phyloP scores from a whole-genome alignment of 1,284 basidiomycete genomes.

The Leccinum pachyderme region DNA sequence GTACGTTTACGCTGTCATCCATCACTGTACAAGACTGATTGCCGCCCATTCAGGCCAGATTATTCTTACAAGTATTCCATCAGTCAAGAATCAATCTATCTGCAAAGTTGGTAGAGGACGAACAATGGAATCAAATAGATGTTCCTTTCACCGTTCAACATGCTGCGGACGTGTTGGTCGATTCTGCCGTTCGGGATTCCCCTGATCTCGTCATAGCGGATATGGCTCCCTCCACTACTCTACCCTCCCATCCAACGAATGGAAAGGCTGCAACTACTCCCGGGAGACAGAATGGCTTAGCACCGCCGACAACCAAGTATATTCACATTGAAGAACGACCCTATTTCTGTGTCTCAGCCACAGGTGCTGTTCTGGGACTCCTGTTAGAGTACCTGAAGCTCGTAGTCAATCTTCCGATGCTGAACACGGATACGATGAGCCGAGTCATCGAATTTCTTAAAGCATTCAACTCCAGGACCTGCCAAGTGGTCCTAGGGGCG shows the following conservation, averaged over 20 bases:
- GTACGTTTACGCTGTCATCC: slow-evolving; percentile 35
- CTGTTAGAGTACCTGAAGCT: slow-evolving; percentile 87
- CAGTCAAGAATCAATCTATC: slow-evolving; percentile 78
- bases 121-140: slow-evolving; percentile 82
- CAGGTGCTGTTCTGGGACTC: slow-evolving; percentile 73
- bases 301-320: slow-evolving; percentile 55
- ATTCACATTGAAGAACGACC: slow-evolving; percentile 81
- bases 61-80: slow-evolving; percentile 86
- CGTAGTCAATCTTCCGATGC: slow-evolving; percentile 83
- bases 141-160: slow-evolving; percentile 67
- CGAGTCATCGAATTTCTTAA: slow-evolving; percentile 95
- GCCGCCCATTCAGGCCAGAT: slow-evolving; percentile 61
- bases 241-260: slow-evolving; percentile 19
- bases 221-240: slow-evolving; percentile 2
- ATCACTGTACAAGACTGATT: not conserved
- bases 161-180: slow-evolving; percentile 72
- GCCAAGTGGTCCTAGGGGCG: slow-evolving; percentile 96
- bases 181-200: slow-evolving; percentile 81
- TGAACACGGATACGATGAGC: slow-evolving; percentile 93
- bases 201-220: slow-evolving; percentile 55
- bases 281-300: slow-evolving; percentile 30
- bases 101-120: slow-evolving; percentile 90
- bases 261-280: slow-evolving; percentile 25
- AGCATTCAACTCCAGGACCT: slow-evolving; percentile 97
- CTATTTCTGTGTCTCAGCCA: slow-evolving; percentile 88